Evolutionary conservation across 2,329 filamentous ascomycete species (phyloP), one percentile per base, ranked within the genome.

Genomic region (Claviceps arundinis): DNA sequence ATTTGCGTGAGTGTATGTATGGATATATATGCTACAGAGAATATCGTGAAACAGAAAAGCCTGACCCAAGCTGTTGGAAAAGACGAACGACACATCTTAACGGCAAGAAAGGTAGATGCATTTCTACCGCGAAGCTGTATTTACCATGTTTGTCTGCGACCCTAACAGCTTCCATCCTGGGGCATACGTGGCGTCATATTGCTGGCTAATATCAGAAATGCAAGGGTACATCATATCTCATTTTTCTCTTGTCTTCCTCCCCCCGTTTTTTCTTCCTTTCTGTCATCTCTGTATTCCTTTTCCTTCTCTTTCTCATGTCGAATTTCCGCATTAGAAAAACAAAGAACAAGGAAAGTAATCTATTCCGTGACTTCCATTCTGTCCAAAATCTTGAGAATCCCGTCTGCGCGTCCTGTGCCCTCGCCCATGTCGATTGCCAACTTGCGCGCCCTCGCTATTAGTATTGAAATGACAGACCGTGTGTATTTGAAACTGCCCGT

Each of bases 401-500:
- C 77, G 40, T 65, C 67, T 22, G 75, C 76, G 62, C 74, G 74
- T 2, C 77, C 76, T n/a, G 68, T 69, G 14, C 76, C 80, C 13
- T 73, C 71, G 59, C 88, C 85, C 45, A 89, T 73, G 40, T 78
- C 77, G 43, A 82, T 75, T 16, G 85, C 77, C 62, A 86, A 68
- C 56, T 69, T 73, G 52, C 77, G 71, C 19, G 86, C 85, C 54
- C 84, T 77, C 55, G 76, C 76, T 45, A 82, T 77, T 56, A 91
- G 70, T 37, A 84, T 77, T 14, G 65, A 63, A 9, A 90, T 67
- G 1, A 89, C 86, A 49, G 78, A 73, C 54, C 81, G 75, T 16
- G 87, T 91, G 65, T 97, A 96, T 50, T 84, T 82, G 64, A 98
- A 96, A 64, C 85, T 95, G 40, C 89, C 89, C 1, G 86, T 94